These are phyloP conservation scores for Xanthoconium purpureum DNA, from an alignment of 768 basidiomycete species.

Conservation along the genomic window DNA sequence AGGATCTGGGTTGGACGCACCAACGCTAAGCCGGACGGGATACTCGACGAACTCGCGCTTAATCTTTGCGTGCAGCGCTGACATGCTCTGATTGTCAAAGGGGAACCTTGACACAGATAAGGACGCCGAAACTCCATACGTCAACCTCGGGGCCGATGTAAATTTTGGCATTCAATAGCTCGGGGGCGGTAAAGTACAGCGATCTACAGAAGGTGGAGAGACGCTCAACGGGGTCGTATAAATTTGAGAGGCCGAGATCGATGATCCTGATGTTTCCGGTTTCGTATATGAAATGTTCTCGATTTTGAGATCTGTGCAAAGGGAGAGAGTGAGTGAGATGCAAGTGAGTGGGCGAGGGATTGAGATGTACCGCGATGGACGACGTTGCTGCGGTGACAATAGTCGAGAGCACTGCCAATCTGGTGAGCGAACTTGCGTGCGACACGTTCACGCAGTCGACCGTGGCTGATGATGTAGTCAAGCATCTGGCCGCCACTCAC, in stretches of 20 bases:
- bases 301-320: slow-evolving; percentile 84
- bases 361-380: slow-evolving; percentile 77
- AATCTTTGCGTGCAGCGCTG: slow-evolving; percentile 97
- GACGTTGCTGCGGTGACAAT: slow-evolving; percentile 96
- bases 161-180: slow-evolving; percentile 92
- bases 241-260: slow-evolving; percentile 96
- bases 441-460: slow-evolving; percentile 89
- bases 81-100: slow-evolving; percentile 99
- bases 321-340: slow-evolving; percentile 2
- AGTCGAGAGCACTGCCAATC: slow-evolving; percentile 93
- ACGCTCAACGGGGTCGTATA: slow-evolving; percentile 79
- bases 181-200: slow-evolving; percentile 97
- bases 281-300: slow-evolving; percentile 99
- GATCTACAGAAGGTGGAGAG: slow-evolving; percentile 97
- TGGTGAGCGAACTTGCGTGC: slow-evolving; percentile 97
- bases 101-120: slow-evolving; percentile 99
- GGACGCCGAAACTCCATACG: slow-evolving; percentile 97
- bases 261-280: slow-evolving; percentile 99
- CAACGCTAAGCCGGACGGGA: slow-evolving; percentile 92
- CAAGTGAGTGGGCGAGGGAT: slow-evolving; percentile 2
- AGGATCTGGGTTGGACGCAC: slow-evolving; percentile 42
- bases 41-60: slow-evolving; percentile 97
- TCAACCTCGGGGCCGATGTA: slow-evolving; percentile 99
- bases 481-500: slow-evolving; percentile 99
- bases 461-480: slow-evolving; percentile 99